Percentiles rank a stretch among this genome's conserved stretches.
These are phyloP conservation scores for Rhizophora apiculata DNA, from an alignment of 345 rosid genomes.

Conservation along the genomic window DNA sequence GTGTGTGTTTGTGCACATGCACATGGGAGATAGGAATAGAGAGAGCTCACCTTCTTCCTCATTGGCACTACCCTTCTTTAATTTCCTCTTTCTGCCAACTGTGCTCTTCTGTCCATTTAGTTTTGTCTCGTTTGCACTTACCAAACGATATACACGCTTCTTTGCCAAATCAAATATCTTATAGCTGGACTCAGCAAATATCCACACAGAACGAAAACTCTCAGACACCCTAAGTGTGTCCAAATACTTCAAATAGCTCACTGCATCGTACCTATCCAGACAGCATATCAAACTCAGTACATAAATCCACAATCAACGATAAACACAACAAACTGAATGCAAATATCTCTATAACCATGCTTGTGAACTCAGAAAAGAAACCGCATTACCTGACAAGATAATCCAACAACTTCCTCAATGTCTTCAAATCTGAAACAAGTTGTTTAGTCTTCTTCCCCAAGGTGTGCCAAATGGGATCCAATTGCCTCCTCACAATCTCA, in stretches of 20 bases:
- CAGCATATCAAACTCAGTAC: constrained; percentile 9
- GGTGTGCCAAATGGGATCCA: constrained; percentile 98
- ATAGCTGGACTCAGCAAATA: constrained; percentile 96
- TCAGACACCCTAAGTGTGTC: constrained; percentile 90
- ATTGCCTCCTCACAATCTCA: constrained; percentile 91
- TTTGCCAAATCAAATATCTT: constrained; percentile 95
- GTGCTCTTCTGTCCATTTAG: constrained; percentile 34
- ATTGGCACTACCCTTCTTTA: constrained; percentile 26
- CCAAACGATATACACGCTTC: constrained; percentile 78
- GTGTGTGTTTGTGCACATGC: too few species aligned
- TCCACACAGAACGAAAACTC: constrained; percentile 98
- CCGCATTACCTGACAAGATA: constrained; percentile 81
- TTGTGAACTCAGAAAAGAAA: too few species aligned
- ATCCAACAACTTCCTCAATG: constrained; percentile 86
- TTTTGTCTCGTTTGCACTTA: constrained; percentile 50
- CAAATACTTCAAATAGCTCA: constrained; percentile 92
- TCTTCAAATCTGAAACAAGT: constrained; percentile 97
- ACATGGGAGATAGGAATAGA: background rate
- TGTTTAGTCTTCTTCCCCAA: constrained; percentile 93
- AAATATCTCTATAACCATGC: background rate
- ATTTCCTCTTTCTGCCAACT: constrained; percentile 62
- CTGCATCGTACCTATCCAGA: constrained; percentile 87
- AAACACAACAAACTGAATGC: background rate
- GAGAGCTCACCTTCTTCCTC: constrained; percentile 40
- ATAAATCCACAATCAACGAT: constrained; percentile 3